These are phyloP conservation scores for Sinapis alba DNA, from an alignment of 441 rosid species.

Conservation along the genomic window DNA sequence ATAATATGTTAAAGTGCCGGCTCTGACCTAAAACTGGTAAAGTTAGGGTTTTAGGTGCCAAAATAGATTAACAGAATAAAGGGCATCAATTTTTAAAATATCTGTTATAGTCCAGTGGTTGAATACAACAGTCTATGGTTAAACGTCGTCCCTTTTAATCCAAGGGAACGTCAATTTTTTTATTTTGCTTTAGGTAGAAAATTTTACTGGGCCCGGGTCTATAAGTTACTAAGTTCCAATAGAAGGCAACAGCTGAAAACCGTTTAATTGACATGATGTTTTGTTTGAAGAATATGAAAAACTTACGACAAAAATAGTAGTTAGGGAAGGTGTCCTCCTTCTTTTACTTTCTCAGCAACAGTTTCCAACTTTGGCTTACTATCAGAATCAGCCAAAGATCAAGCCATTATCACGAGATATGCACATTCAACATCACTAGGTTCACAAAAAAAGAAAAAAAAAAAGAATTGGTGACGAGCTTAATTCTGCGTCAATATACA, in stretches of 20 bases:
- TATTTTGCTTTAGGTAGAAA: no score
- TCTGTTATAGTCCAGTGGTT: no score
- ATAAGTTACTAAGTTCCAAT: slow-evolving; percentile 15
- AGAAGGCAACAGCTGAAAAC: slow-evolving; percentile 15
- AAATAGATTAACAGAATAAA: no score
- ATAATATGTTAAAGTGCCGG: no score
- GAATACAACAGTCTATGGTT: no score
- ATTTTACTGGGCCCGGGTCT: no score
- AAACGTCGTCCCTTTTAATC: no score
- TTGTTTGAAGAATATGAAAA: slow-evolving; percentile 21
- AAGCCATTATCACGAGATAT: slow-evolving; percentile 23
- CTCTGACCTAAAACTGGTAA: no score
- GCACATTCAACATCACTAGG: slow-evolving; percentile 7
- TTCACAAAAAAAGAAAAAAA: background rate
- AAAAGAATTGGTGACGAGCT: background rate
- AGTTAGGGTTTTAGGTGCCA: no score
- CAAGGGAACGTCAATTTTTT: no score
- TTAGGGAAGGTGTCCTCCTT: slow-evolving; percentile 9
- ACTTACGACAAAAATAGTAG: slow-evolving; percentile 18
- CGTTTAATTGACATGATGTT: slow-evolving; percentile 21
- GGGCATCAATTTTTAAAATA: no score
- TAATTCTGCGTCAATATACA: slow-evolving; percentile 8
- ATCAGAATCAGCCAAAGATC: slow-evolving; percentile 24
- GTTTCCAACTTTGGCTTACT: slow-evolving; percentile 34
- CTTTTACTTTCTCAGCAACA: slow-evolving; percentile 30